Evolutionary conservation across 352 stramenopile species (phyloP), one percentile per base, ranked within the genome.

Genomic region (Globisporangium cylindrosporum): DNA sequence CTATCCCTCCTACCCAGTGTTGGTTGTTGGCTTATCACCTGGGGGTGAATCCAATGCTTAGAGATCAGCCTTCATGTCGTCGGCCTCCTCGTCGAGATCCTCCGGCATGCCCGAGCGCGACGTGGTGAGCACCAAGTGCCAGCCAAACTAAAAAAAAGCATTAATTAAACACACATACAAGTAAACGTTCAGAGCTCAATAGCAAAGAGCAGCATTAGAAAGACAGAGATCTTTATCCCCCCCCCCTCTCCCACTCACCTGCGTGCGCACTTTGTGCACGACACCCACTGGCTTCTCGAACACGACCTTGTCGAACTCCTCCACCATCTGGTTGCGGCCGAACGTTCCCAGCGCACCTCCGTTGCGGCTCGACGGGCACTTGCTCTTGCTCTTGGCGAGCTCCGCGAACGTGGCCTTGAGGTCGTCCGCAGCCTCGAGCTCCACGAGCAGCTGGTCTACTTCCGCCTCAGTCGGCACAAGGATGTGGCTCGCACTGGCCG

Each of bases 401-500:
- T 81, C 69, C 4, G 81, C 76, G 53, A 94, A 91, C 64, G 74
- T 68, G 36, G 60, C 70, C 49, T 75, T 55, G 22, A 91, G 74
- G 51, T 92, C 76, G 64, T 82, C 72, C 4, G 80, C 76, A 34
- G 61, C 56, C 49, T 82, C 59, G 64, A 92, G 63, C 55, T 91
- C 68, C 63, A 65, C 59, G 54, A 78, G 62, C 59, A 92, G 76
- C 20, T 82, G 73, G 69, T 91, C 84, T 49, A 74, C 74, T 57
- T 91, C 75, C 27, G 68, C 63, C 70, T 94, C 82, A 1, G 79
- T 88, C 49, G 78, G 70, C 43, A 94, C 81, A 55, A 94, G 73
- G 69, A 94, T 92, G 74, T 94, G 86, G 68, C 84, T 92, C 49
- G 84, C 84, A 43, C 82, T 79, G n/a, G 84, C 82, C n/a, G 59